Evolutionary conservation across 805 yeast species (phyloP).

Genomic region (Hanseniaspora hatyaiensis): DNA sequence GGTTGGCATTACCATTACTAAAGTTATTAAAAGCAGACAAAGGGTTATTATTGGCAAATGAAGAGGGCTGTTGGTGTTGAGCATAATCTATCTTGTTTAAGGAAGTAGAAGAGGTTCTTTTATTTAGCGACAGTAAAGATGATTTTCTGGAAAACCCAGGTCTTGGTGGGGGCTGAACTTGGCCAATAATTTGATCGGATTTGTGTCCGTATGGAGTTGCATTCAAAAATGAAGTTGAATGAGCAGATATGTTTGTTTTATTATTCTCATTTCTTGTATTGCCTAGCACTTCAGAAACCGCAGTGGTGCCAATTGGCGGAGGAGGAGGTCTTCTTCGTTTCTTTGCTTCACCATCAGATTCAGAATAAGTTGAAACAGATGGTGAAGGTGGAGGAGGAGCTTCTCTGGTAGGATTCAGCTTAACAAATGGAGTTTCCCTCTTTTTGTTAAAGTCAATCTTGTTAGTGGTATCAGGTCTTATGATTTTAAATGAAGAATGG

Average conservation of each 20-base stretch:
- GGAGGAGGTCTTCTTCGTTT: conserved; percentile 17
- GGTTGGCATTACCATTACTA: background rate
- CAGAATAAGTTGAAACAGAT: conserved; percentile 12
- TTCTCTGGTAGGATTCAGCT: conserved; percentile 54
- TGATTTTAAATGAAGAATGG: conserved; percentile 48
- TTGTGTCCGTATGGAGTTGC: background rate
- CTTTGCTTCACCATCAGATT: background rate
- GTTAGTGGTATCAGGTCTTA: conserved; percentile 47
- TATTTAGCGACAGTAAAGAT: conserved; percentile 2
- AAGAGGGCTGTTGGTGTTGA: background rate
- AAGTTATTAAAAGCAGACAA: conserved; percentile 18
- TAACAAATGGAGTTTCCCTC: conserved; percentile 60
- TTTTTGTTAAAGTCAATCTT: conserved; percentile 77
- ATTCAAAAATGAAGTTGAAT: background rate
- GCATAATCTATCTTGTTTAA: background rate
- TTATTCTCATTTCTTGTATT: conserved; percentile 16
- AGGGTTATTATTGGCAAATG: conserved; percentile 13
- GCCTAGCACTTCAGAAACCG: no score
- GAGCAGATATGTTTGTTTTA: conserved; percentile 16
- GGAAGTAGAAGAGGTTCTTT: conserved; percentile 5
- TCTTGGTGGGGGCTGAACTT: conserved; percentile 17
- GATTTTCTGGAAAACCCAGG: conserved; percentile 12
- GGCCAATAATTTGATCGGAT: conserved; percentile 17
- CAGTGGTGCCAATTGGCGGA: no score
- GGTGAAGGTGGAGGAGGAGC: conserved; percentile 57